A percentile compares a stretch with the other conserved stretches of the same genome.
Conservation (phyloP, 2,329 filamentous ascomycete genomes). For the Cladosporium halotolerans region DNA sequence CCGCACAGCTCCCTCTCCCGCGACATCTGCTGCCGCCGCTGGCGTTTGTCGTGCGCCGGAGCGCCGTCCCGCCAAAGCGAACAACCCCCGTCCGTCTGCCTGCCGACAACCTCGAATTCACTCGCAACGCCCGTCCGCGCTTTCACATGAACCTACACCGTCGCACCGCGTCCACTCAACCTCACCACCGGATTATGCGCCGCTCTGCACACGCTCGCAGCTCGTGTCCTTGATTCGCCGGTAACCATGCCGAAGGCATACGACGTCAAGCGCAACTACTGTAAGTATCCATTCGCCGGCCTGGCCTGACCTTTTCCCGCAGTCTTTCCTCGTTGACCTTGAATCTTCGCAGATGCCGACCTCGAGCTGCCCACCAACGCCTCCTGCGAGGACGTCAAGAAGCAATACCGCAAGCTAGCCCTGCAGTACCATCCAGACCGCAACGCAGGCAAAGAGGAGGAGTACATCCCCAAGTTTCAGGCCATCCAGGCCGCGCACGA, state of each 20-base stretch:
- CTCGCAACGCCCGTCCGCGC: slow-evolving; percentile 1
- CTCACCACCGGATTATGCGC: slow-evolving; percentile 6
- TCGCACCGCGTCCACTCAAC: slow-evolving; percentile 1
- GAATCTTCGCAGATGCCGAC: slow-evolving; percentile 53
- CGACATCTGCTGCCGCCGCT: background rate
- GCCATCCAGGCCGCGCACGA: slow-evolving; percentile 82
- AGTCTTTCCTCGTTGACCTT: background rate
- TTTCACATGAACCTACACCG: slow-evolving; percentile 5
- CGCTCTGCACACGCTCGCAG: slow-evolving; percentile 1
- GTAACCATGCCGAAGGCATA: slow-evolving; percentile 57
- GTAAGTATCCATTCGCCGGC: background rate
- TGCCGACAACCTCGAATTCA: too few relatives aligned
- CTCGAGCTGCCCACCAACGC: slow-evolving; percentile 65
- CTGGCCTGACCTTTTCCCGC: background rate
- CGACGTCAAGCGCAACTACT: slow-evolving; percentile 58
- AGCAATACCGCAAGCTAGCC: slow-evolving; percentile 78
- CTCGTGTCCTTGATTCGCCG: background rate
- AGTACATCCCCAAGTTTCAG: slow-evolving; percentile 77
- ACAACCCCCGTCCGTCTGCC: too few relatives aligned
- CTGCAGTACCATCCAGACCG: slow-evolving; percentile 84
- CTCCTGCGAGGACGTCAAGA: slow-evolving; percentile 71
- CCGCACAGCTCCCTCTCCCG: background rate
- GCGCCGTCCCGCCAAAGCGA: background rate
- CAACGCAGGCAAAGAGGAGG: slow-evolving; percentile 74
- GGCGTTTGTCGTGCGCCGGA: background rate